Evolutionary conservation across 495 filamentous ascomycete genomes (phyloP).

Genomic region (Xanthoparmelia taractica): DNA sequence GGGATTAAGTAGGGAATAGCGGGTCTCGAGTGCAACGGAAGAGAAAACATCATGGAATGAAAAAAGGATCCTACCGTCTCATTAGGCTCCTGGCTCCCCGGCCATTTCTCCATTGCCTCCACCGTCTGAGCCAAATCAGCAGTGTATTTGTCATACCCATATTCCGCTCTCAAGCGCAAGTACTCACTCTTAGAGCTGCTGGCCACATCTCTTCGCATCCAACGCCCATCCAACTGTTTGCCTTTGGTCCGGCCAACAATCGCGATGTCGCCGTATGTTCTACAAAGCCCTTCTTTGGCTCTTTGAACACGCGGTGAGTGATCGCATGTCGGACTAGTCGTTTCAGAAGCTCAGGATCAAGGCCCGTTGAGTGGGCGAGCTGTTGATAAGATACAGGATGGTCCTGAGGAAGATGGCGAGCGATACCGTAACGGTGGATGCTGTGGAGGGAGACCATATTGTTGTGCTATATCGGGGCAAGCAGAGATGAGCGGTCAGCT

Average conservation of each 20-base stretch:
- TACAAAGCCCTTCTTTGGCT: not conserved
- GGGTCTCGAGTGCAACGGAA: too few species aligned
- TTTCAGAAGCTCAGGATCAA: constrained; percentile 1
- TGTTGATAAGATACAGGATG: not conserved
- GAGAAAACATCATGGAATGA: too few species aligned
- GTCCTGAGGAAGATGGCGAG: not conserved
- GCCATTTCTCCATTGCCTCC: constrained; percentile 5
- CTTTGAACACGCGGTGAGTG: not conserved
- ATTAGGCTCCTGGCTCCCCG: not conserved
- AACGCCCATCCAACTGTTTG: constrained; percentile 1
- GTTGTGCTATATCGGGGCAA: not conserved
- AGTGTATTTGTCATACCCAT: not conserved
- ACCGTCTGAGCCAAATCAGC: not conserved
- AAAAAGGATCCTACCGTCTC: not conserved
- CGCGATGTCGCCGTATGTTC: not conserved
- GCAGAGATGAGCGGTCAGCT: not conserved
- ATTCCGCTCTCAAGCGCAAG: not conserved
- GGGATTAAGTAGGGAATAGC: too few species aligned
- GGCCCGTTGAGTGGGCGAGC: constrained; percentile 1
- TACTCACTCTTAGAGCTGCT: constrained; percentile 1
- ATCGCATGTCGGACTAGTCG: constrained; percentile 1
- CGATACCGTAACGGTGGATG: constrained; percentile 1
- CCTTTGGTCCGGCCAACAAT: not conserved
- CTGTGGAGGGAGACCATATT: constrained; percentile 3
- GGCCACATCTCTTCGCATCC: constrained; percentile 5